phyloP scores from a whole-genome alignment of 805 yeast species.

The Jamesozyma lodderae region DNA sequence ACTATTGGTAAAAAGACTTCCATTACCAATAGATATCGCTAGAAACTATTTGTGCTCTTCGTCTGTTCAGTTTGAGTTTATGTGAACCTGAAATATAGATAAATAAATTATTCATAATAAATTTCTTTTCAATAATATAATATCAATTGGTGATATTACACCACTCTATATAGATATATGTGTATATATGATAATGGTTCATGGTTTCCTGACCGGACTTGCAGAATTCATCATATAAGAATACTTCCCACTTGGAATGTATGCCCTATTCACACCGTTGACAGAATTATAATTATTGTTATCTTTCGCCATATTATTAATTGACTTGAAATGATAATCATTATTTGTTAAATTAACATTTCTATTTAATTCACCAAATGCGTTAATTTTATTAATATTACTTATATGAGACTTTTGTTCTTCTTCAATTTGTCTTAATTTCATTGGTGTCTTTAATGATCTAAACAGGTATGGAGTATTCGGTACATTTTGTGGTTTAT shows the following conservation, averaged over 20 bases:
- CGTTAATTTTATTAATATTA: conserved; percentile 20
- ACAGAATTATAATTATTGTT: neutral
- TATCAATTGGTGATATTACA: neutral
- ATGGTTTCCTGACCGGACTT: conserved; percentile 17
- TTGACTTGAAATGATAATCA: neutral
- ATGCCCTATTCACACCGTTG: conserved; percentile 12
- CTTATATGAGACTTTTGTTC: neutral
- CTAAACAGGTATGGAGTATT: conserved; percentile 24
- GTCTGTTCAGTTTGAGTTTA: no score
- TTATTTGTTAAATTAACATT: neutral
- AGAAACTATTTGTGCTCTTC: no score
- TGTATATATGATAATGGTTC: conserved; percentile 1
- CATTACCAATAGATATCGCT: no score
- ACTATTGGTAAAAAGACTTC: conserved; percentile 82
- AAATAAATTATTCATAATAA: neutral
- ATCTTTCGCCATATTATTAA: neutral
- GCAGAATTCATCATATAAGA: conserved; percentile 30
- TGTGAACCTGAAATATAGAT: no score
- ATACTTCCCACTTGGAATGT: conserved; percentile 30
- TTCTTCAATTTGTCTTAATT: conserved; percentile 8
- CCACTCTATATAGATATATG: neutral
- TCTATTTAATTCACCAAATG: conserved; percentile 11
- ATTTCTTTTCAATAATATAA: neutral
- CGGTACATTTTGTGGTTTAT: conserved; percentile 4
- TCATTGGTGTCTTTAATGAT: conserved; percentile 22